Conservation (phyloP, 805 yeast species). For the Candida peoriensis region DNA sequence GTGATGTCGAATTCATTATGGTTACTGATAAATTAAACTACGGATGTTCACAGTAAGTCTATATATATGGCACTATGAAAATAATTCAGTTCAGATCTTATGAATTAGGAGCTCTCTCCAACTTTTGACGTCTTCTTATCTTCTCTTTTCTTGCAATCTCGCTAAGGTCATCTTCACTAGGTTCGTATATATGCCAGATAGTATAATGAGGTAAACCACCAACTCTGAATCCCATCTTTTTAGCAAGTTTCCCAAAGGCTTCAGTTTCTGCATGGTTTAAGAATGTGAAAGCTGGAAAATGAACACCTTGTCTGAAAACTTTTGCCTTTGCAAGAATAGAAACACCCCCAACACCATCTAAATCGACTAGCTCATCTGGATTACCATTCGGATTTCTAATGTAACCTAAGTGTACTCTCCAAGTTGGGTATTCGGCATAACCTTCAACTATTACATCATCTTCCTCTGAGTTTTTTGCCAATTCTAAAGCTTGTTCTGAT, state of each 20-base stretch:
- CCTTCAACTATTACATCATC: conserved; percentile 89
- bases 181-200: conserved; percentile 87
- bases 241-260: conserved; percentile 81
- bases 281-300: conserved; percentile 81
- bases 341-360: conserved; percentile 88
- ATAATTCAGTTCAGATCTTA: too few species aligned
- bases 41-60: too few species aligned
- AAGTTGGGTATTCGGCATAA: conserved; percentile 80
- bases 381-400: conserved; percentile 57
- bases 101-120: too few species aligned
- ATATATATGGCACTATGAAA: too few species aligned
- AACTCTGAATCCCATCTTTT: conserved; percentile 70
- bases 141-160: conserved; percentile 68
- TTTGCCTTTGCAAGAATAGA: conserved; percentile 72
- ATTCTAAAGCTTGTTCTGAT: conserved; percentile 64
- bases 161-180: conserved; percentile 76
- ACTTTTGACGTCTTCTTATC: conserved; percentile 45
- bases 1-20: too few species aligned
- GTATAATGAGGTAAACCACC: conserved; percentile 90
- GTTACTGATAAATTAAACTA: too few species aligned
- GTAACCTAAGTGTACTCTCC: conserved; percentile 79
- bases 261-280: conserved; percentile 86
- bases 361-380: conserved; percentile 56
- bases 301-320: conserved; percentile 72
- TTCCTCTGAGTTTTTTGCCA: conserved; percentile 61